Evolutionary conservation across 2,329 filamentous ascomycete genomes (phyloP), one percentile per base, ranked within the genome.

Genomic region (Calonectria fujianensis): DNA sequence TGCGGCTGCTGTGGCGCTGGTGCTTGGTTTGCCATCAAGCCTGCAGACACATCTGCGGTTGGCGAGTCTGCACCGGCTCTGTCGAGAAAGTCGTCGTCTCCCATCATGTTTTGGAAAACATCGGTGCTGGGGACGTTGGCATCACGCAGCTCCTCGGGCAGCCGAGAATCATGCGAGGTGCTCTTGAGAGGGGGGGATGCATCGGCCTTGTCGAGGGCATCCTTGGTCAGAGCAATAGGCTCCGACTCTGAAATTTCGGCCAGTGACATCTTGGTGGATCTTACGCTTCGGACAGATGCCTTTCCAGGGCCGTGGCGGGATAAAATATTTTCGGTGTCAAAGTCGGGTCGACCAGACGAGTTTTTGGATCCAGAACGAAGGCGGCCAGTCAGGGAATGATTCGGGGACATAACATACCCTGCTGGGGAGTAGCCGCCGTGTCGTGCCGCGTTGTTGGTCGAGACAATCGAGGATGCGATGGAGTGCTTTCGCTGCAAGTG

Each of bases 381-480:
- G 32, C 89, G 87, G 76, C 87, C 88, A 5, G 90, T 91, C 39
- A 94, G 83, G 4, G 93, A 94, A 45, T 91, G 89, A 54, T 87
- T 90, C 0, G 93, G 93, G 52, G 93, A 94, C 85, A 93, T 92
- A 76, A 95, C 86, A 83, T 91, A 94, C 27, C 89, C 93, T 48
- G 87, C 91, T 1, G 93, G 93, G 31, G 93, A 94, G 84, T 94
- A 95, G 37, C 93, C 93, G 35, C 93, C 93, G 82, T 91, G 90
- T 64, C 93, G 89, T 16, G 93, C 93, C 39, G 90, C 88, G 76
- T 85, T 91, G 82, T 94, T 95, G 45, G 92, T 90, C 70, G 94
- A 93, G 67, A 94, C 88, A 74, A 95, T 94, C n/a, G 93, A 94
- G 77, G 87, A 85, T 35, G 88, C 84, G 64, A 87, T 86, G 31